phyloP scores from a whole-genome alignment of 371 early-diverging fungal species.

The Dinochytrium kinnereticum region DNA sequence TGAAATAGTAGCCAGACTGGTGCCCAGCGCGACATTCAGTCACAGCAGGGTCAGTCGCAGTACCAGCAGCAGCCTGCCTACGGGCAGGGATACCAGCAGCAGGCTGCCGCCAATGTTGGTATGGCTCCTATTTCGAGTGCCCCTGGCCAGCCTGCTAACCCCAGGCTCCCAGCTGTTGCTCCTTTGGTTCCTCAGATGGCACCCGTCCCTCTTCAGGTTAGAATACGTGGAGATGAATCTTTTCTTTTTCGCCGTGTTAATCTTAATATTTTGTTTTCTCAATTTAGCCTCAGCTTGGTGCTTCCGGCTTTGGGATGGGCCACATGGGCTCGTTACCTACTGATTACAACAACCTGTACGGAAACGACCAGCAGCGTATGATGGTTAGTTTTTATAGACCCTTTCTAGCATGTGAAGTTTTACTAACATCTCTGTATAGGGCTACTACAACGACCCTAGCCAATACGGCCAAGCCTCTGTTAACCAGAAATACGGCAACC shows the following conservation, averaged over 20 bases:
- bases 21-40: background rate
- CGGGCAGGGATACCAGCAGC: constrained; percentile 26
- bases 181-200: constrained; percentile 9
- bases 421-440: constrained; percentile 42
- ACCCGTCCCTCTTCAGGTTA: constrained; percentile 30
- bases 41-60: constrained; percentile 10
- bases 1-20: background rate
- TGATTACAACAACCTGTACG: constrained; percentile 62
- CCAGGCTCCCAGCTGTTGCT: background rate
- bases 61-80: constrained; percentile 31
- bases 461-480: constrained; percentile 27
- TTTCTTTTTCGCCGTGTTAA: constrained; percentile 39
- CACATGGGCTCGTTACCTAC: constrained; percentile 68
- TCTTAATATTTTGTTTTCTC: background rate
- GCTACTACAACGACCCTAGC: constrained; percentile 56
- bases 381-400: constrained; percentile 33
- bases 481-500: constrained; percentile 32
- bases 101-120: constrained; percentile 21
- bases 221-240: no score
- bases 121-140: no score
- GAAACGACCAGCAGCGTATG: constrained; percentile 56
- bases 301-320: constrained; percentile 71
- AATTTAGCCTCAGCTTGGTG: constrained; percentile 8
- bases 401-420: background rate
- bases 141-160: constrained; percentile 14